phyloP scores from a whole-genome alignment of 1,139 yeast species.

The Pichia sp. region DNA sequence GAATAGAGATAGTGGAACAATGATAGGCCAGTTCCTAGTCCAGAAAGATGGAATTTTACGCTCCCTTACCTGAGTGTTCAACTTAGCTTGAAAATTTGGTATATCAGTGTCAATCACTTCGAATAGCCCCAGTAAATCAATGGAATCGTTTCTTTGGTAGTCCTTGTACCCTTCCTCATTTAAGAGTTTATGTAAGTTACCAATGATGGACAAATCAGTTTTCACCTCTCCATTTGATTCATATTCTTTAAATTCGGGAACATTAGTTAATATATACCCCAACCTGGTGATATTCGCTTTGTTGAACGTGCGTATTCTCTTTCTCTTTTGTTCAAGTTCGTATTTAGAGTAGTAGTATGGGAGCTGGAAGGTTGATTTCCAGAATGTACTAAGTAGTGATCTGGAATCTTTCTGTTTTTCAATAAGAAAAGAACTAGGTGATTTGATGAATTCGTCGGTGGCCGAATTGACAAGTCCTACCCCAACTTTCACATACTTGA shows the following conservation, averaged over 20 bases:
- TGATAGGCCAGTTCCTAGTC: conserved; percentile 64
- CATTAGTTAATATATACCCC: conserved; percentile 29
- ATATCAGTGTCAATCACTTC: conserved; percentile 3
- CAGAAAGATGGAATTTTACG: conserved; percentile 41
- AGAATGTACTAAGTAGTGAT: conserved; percentile 15
- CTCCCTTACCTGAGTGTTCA: neutral
- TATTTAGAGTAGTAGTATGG: conserved; percentile 29
- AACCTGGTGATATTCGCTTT: conserved; percentile 27
- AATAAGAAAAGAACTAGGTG: conserved; percentile 21
- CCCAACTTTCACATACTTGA: neutral
- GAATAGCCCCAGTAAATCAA: too few relatives aligned
- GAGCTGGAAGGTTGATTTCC: conserved; percentile 27
- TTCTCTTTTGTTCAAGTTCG: conserved; percentile 25
- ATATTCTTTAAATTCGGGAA: conserved; percentile 22
- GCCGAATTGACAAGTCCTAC: conserved; percentile 8
- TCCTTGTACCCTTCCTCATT: conserved; percentile 1
- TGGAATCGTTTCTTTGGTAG: too few relatives aligned
- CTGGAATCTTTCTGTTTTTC: conserved; percentile 15
- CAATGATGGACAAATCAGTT: conserved; percentile 1
- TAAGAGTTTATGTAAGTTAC: neutral
- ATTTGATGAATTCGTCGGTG: conserved; percentile 13
- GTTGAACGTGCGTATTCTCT: conserved; percentile 20
- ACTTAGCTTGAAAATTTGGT: conserved; percentile 11
- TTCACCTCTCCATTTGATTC: neutral
- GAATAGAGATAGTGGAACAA: conserved; percentile 33